Base-by-base conservation (phyloP, 345 rosid species). In the Nasturtium officinale region DNA sequence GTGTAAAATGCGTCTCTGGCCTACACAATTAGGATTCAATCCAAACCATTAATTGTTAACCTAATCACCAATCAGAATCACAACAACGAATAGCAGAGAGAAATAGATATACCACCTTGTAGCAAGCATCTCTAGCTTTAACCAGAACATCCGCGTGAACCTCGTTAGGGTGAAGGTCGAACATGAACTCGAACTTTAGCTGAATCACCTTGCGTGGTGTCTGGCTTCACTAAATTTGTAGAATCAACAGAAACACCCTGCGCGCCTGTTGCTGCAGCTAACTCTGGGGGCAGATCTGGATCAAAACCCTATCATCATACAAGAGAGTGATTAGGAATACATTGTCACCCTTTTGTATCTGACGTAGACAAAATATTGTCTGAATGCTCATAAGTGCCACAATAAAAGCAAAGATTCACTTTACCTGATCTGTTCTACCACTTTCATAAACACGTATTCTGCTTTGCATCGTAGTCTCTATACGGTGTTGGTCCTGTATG, bases 361-460 rank as follows among this genome's bases (percentile, higher is more conserved):
- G 30, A 61, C 54, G 70, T 6, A 65, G 33, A 57, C 18, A 66
- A 71, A 64, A 57, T 64, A 16, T 18, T 38, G 23, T 11, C 62
- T 0, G 13, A 33, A 38, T 42, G 42, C 64, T 61, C 54, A 25
- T 23, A 61, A 32, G 21, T 5, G 48, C 48, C 48, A 55, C 30
- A 61, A 35, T n/a, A 51, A 47, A 43, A 48, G 66, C 35, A 29
- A 78, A 32, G 37, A 61, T 67, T 60, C 13, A 51, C 50, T 64
- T 66, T 85, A 95, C 99, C 91, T 92, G 92, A 77, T 89, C 97
- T 43, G 92, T 76, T 69, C 99, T 84, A 51, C 93, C 98, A 68
- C 98, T 87, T 87, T 96, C 99, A 81, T 96, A 92, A 70, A 96
- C 99, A 69, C 89, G 96, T 76, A 96, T 96, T 84, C 89, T 90